phyloP scores from a whole-genome alignment of 176 grass and related monocot species.

The Musa acuminata region DNA sequence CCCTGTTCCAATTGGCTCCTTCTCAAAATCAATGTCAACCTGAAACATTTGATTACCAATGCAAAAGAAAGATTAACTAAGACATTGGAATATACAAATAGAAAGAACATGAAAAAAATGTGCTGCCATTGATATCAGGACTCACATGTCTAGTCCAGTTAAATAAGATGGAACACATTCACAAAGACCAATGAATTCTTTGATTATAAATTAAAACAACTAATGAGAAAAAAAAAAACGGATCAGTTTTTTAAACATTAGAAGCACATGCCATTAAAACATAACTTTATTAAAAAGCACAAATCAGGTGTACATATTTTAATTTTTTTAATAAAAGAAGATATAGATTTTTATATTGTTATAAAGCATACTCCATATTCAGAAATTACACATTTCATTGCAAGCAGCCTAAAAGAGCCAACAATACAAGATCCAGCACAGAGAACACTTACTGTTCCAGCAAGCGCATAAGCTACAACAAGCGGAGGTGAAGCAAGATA shows the following conservation, averaged over 20 bases:
- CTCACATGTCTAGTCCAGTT: too few relatives aligned
- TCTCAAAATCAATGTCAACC: slow-evolving; percentile 97
- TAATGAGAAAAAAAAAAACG: too few relatives aligned
- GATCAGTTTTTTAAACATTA: too few relatives aligned
- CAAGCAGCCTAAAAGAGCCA: background rate
- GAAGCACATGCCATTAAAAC: too few relatives aligned
- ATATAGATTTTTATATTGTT: too few relatives aligned
- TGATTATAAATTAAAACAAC: too few relatives aligned
- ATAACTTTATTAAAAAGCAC: too few relatives aligned
- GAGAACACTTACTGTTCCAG: slow-evolving; percentile 53
- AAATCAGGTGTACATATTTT: too few relatives aligned
- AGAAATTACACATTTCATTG: background rate
- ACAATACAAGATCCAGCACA: background rate
- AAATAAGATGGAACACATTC: too few relatives aligned
- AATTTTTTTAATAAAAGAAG: too few relatives aligned
- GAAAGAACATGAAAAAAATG: background rate
- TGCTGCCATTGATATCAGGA: too few relatives aligned
- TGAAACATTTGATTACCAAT: slow-evolving; percentile 25
- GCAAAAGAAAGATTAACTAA: slow-evolving; percentile 7
- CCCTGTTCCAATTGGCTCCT: slow-evolving; percentile 70
- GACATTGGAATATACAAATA: slow-evolving; percentile 1
- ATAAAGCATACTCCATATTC: background rate
- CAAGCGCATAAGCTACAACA: slow-evolving; percentile 87
- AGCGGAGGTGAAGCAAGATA: slow-evolving; percentile 88
- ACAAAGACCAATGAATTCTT: too few relatives aligned